These are phyloP conservation scores for Trichoderma breve DNA, from an alignment of 2,329 filamentous ascomycete species.

Conservation along the genomic window DNA sequence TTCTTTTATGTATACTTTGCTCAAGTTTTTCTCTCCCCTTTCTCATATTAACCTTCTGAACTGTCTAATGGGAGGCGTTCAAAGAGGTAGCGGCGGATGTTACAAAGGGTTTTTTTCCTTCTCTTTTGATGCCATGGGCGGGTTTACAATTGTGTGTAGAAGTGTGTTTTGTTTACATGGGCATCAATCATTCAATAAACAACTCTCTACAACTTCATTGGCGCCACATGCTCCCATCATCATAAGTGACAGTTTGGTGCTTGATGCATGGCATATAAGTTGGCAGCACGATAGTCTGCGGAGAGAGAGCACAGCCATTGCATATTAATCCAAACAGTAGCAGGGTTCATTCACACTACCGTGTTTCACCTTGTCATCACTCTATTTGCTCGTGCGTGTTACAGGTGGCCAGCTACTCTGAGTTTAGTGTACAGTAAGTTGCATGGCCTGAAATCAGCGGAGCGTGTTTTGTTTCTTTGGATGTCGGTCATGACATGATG, in stretches of 20 bases:
- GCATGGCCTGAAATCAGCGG: neutral
- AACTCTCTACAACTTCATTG: neutral
- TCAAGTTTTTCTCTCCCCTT: neutral
- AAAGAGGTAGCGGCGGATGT: constrained; percentile 12
- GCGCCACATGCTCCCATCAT: neutral
- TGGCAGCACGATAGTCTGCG: too few relatives aligned
- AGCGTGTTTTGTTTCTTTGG: neutral
- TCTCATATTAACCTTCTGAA: neutral
- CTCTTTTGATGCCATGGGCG: neutral
- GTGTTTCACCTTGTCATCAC: neutral
- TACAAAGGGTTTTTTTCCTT: neutral
- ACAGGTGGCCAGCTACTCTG: neutral
- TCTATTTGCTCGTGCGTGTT: neutral
- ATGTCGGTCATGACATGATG: neutral
- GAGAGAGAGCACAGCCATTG: neutral
- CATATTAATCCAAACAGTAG: neutral
- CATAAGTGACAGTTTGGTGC: neutral
- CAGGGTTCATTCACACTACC: neutral
- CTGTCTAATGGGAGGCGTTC: constrained; percentile 3
- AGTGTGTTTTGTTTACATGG: neutral
- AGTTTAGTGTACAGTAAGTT: neutral
- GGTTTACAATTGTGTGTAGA: neutral
- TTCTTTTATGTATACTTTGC: neutral
- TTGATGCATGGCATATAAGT: neutral
- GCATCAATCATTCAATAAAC: neutral